Percentiles rank a stretch among this genome's conserved stretches.
Conservation (phyloP, 495 filamentous ascomycete species). For the Neurospora sp. region DNA sequence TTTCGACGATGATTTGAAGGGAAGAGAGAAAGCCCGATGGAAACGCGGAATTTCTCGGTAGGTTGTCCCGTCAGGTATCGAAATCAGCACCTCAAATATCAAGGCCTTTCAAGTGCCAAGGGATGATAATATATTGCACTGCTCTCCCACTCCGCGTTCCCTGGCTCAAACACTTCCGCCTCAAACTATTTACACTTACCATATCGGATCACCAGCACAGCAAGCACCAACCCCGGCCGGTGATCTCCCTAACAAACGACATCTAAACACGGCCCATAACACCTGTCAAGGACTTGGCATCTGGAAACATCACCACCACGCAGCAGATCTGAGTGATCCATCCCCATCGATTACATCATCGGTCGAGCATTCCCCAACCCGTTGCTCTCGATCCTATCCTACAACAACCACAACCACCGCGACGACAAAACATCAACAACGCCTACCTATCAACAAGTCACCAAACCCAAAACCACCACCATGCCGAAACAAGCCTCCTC, state of each 20-base stretch:
- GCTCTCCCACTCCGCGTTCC: neutral
- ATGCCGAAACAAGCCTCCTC: slow-evolving; percentile 14
- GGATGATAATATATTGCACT: neutral
- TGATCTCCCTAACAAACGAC: neutral
- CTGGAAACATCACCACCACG: neutral
- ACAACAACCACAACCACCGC: neutral
- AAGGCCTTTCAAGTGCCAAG: neutral
- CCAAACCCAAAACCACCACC: neutral
- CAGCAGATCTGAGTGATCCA: neutral
- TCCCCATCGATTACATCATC: neutral
- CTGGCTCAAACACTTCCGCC: neutral
- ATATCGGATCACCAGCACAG: neutral
- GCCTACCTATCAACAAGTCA: neutral
- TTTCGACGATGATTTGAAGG: neutral
- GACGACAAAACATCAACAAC: neutral
- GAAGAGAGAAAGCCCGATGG: neutral
- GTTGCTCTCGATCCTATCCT: neutral
- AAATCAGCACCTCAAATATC: neutral
- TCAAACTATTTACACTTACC: neutral
- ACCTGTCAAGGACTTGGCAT: neutral
- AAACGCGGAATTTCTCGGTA: neutral
- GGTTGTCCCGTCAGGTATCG: neutral
- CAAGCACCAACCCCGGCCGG: neutral
- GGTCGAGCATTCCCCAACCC: neutral
- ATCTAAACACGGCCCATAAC: neutral